These are phyloP conservation scores for Scheffersomyces quercinus DNA, from an alignment of 1,139 yeast species.

Conservation along the genomic window DNA sequence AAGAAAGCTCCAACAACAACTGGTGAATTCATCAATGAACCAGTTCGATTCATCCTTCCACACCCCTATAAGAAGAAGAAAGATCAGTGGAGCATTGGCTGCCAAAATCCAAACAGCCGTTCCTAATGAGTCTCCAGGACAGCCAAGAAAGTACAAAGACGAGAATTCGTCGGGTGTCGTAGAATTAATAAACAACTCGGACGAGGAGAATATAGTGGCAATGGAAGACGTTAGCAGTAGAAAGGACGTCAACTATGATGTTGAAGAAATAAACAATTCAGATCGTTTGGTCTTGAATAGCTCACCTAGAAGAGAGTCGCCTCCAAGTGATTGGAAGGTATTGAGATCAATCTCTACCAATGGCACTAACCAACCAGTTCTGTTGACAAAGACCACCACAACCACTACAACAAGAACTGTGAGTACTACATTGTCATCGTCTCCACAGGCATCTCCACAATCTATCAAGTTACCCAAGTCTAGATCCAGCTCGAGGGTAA, in stretches of 20 bases:
- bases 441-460: slow-evolving; percentile 37
- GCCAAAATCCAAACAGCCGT: slow-evolving; percentile 73
- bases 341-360: slow-evolving; percentile 45
- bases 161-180: slow-evolving; percentile 25
- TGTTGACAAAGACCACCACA: slow-evolving; percentile 49
- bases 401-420: slow-evolving; percentile 51
- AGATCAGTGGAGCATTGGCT: slow-evolving; percentile 68
- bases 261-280: slow-evolving; percentile 14
- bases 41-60: slow-evolving; percentile 50
- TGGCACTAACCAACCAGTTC: slow-evolving; percentile 35
- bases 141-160: slow-evolving; percentile 75
- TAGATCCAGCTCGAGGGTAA: slow-evolving; percentile 32
- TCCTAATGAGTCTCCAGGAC: slow-evolving; percentile 94
- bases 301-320: slow-evolving; percentile 27
- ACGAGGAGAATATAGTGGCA: slow-evolving; percentile 31
- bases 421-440: slow-evolving; percentile 47
- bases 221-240: slow-evolving; percentile 28
- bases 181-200: slow-evolving; percentile 40
- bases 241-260: slow-evolving; percentile 18
- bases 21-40: slow-evolving; percentile 28
- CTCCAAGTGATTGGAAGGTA: slow-evolving; percentile 38
- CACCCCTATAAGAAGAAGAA: slow-evolving; percentile 75
- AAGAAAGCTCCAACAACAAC: slow-evolving; percentile 36
- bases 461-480: slow-evolving; percentile 35
- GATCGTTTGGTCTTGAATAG: slow-evolving; percentile 14